phyloP scores from a whole-genome alignment of 192 early-diverging fungal genomes.

The Backusella psychrophila region DNA sequence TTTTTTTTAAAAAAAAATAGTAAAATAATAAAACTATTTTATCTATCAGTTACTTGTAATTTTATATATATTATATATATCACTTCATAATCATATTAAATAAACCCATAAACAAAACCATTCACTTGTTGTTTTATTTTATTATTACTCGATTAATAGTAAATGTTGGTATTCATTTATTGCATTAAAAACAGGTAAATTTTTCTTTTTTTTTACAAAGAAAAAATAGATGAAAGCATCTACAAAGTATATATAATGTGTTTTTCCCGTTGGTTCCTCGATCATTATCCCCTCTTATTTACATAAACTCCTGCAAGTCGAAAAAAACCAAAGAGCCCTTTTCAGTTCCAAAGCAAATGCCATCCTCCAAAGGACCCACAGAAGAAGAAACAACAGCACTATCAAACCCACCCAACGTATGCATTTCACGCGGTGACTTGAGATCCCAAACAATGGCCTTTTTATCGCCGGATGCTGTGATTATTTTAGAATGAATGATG shows the following conservation, averaged over 20 bases:
- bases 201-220: background rate
- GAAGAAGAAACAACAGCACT: constrained; percentile 13
- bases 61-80: no score
- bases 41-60: no score
- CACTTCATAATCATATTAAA: no score
- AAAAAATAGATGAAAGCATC: no score
- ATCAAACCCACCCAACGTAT: constrained; percentile 14
- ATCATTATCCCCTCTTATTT: background rate
- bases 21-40: no score
- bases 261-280: background rate
- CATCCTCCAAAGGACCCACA: constrained; percentile 7
- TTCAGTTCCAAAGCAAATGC: constrained; percentile 15
- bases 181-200: background rate
- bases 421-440: constrained; percentile 2
- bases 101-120: no score
- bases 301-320: constrained; percentile 17
- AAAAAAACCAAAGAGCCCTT: constrained; percentile 8
- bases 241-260: no score
- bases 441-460: constrained; percentile 13
- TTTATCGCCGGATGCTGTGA: constrained; percentile 16
- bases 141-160: background rate
- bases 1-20: no score
- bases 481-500: constrained; percentile 12
- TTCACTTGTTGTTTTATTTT: no score
- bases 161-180: background rate